A percentile compares a stretch with the other conserved stretches of the same genome.
Conservation (phyloP, 108 stramenopile genomes). For the Fragilaria radians region DNA sequence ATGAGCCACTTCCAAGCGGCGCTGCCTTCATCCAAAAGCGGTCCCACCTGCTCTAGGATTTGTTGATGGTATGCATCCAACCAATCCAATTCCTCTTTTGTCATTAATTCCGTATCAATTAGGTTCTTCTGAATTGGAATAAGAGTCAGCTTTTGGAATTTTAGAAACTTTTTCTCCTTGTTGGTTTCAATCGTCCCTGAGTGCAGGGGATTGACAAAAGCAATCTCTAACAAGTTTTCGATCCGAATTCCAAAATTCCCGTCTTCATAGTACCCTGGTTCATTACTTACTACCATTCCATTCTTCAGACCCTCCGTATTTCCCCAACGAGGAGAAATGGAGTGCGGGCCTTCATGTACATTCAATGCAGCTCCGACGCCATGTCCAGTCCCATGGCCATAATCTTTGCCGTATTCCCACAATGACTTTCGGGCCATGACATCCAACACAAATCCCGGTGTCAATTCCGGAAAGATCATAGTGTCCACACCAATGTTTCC, state of each 20-base stretch:
- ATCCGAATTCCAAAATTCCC: constrained; percentile 95
- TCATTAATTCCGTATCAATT: constrained; percentile 68
- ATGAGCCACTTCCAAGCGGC: constrained; percentile 72
- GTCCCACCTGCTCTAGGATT: constrained; percentile 68
- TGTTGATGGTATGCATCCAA: constrained; percentile 79
- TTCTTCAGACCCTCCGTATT: constrained; percentile 72
- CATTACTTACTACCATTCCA: constrained; percentile 97
- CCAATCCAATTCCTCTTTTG: constrained; percentile 73
- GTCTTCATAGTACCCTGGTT: constrained; percentile 97
- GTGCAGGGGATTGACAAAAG: constrained; percentile 39
- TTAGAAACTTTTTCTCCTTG: constrained; percentile 57
- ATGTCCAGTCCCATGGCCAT: constrained; percentile 96
- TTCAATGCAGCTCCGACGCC: constrained; percentile 96
- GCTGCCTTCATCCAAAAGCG: constrained; percentile 58
- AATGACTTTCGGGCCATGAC: constrained; percentile 86
- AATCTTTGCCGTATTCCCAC: constrained; percentile 92
- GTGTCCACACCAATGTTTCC: constrained; percentile 91
- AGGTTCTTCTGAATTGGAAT: constrained; percentile 88
- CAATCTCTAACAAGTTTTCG: constrained; percentile 81
- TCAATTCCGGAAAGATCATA: constrained; percentile 93
- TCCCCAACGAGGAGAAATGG: constrained; percentile 61
- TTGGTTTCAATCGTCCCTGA: constrained; percentile 16
- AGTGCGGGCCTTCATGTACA: constrained; percentile 96
- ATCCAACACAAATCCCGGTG: constrained; percentile 90
- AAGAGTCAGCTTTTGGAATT: constrained; percentile 78